Evolutionary conservation across 495 filamentous ascomycete genomes (phyloP).

Genomic region (Aspergillus biplanus): DNA sequence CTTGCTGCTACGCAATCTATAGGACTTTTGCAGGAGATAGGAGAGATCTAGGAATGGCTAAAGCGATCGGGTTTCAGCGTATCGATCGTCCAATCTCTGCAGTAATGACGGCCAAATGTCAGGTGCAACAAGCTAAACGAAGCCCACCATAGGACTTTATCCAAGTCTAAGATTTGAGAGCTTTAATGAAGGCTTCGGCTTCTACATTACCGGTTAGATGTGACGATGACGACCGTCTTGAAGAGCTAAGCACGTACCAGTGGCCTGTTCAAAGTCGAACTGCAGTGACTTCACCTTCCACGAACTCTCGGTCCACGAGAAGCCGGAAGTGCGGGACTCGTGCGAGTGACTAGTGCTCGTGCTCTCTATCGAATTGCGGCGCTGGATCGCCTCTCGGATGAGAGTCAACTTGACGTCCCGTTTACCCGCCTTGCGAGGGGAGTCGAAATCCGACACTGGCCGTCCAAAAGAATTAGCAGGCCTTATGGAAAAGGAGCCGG

Average conservation of each 20-base stretch:
- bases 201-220: background rate
- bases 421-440: slow-evolving; percentile 4
- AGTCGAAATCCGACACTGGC: slow-evolving; percentile 11
- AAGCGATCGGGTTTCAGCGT: no score
- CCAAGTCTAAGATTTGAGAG: background rate
- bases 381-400: background rate
- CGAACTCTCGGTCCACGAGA: background rate
- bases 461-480: background rate
- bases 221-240: background rate
- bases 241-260: slow-evolving; percentile 5
- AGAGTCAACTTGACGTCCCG: slow-evolving; percentile 5
- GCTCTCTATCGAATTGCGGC: slow-evolving; percentile 20
- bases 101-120: background rate
- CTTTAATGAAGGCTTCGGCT: background rate
- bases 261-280: slow-evolving; percentile 7
- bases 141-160: background rate
- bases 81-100: no score
- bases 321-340: slow-evolving; percentile 3
- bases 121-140: background rate
- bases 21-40: no score
- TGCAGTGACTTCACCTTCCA: slow-evolving; percentile 10
- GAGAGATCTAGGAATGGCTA: no score
- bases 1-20: no score
- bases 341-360: slow-evolving; percentile 12
- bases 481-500: background rate